Evolutionary conservation across 495 filamentous ascomycete genomes (phyloP), one percentile per base, ranked within the genome.

Genomic region (Aspergillus campestris): DNA sequence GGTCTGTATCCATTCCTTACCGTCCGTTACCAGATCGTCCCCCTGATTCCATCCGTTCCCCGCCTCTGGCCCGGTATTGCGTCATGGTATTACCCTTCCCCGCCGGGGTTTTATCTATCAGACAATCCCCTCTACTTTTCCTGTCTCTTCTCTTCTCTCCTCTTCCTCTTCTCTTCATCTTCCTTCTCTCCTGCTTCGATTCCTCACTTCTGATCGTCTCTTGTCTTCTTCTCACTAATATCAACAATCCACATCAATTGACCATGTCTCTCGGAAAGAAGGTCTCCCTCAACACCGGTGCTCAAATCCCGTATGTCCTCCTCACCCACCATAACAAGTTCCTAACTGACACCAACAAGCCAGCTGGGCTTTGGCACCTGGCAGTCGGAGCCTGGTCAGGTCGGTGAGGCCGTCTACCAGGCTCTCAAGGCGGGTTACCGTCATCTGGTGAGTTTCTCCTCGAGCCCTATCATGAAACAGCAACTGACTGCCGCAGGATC

Each of bases 341-440:
- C 29, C 40, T 18, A 47, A 38, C 49, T 54, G 38, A 50, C 31
- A 0, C 29, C 24, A 11, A 8, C 12, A 42, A 72, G 69, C 49
- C 62, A 64, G 47, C 52, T 78, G 57, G 75, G 75, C 45, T 69
- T 77, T 40, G 75, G 75, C 44, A 79, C 75, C 49, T 79, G 75
- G 75, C 73, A 75, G 47, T 70, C 73, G 28, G 66, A 64, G 44
- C 74, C 67, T 38, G 71, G 72, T 39, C 64, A 77, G 59, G 75
- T 79, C 44, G 70, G 70, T 31, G 59, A 72, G 48, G 72, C 73
- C 36, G 75, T 79, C 46, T 72, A 74, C 43, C 53, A 67, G 49
- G 75, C 75, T 38, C 52, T 79, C 51, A 74, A 71, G 59, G 62
- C 64, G 13, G 75, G 75, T 47, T 79, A 78, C 59, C 72, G 74